These are phyloP conservation scores for Termitomyces sp. DNA, from an alignment of 768 basidiomycete genomes.

Conservation along the genomic window DNA sequence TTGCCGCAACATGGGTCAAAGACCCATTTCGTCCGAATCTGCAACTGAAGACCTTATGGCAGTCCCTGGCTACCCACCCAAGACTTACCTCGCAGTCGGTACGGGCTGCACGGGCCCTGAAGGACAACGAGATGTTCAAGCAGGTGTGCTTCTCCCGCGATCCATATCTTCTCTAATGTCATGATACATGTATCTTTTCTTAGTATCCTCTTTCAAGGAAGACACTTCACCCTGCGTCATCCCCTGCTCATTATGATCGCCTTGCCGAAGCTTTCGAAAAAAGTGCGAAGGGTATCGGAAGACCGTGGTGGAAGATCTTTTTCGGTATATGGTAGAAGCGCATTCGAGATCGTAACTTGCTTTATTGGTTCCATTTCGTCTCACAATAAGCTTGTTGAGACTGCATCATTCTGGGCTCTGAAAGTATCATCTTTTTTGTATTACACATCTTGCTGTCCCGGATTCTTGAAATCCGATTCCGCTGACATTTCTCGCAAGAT, in stretches of 20 bases:
- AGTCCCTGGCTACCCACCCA: constrained; percentile 63
- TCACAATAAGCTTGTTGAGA: neutral
- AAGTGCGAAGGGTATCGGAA: constrained; percentile 67
- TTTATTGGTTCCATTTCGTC: neutral
- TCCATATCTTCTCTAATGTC: constrained; percentile 10
- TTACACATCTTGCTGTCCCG: neutral
- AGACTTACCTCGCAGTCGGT: constrained; percentile 59
- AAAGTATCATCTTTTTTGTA: neutral
- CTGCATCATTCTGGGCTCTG: neutral
- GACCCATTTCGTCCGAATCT: constrained; percentile 78
- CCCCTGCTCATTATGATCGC: constrained; percentile 68
- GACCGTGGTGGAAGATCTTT: constrained; percentile 84
- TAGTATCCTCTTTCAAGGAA: constrained; percentile 66
- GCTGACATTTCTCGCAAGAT: constrained; percentile 8
- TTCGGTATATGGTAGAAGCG: constrained; percentile 62
- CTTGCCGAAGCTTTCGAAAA: constrained; percentile 72
- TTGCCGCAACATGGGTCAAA: constrained; percentile 59
- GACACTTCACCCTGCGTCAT: constrained; percentile 63
- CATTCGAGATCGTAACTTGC: neutral
- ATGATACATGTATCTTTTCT: constrained; percentile 14
- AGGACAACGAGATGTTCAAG: constrained; percentile 50
- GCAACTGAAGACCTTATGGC: constrained; percentile 63
- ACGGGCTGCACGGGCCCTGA: constrained; percentile 49
- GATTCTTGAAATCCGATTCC: constrained; percentile 9
- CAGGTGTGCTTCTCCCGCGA: constrained; percentile 46